These are phyloP conservation scores for Megacollybia marginata DNA, from an alignment of 768 basidiomycete species.

Conservation along the genomic window DNA sequence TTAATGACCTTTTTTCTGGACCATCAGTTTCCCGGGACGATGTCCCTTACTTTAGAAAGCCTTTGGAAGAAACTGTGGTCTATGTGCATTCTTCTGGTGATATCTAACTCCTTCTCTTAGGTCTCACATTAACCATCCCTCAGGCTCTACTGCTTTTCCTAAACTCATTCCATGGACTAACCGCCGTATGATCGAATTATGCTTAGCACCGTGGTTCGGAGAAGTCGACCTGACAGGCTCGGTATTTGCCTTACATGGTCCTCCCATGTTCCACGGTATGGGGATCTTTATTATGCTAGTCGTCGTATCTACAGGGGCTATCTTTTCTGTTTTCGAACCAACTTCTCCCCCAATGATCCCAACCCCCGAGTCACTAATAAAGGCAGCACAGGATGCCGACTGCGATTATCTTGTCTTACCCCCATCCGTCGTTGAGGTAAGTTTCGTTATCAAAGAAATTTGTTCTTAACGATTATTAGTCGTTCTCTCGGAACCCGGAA, in stretches of 20 bases:
- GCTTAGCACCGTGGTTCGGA: constrained; percentile 1
- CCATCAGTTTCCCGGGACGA: not conserved
- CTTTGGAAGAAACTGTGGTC: not conserved
- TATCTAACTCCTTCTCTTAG: not conserved
- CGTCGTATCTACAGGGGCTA: not conserved
- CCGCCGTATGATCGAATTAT: not conserved
- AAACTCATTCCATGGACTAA: not conserved
- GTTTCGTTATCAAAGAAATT: not conserved
- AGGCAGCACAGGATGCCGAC: constrained; percentile 9
- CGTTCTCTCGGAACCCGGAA: constrained; percentile 1
- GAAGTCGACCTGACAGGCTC: not conserved
- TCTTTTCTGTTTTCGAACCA: not conserved
- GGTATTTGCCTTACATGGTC: not conserved
- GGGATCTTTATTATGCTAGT: not conserved
- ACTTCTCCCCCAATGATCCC: constrained; percentile 13
- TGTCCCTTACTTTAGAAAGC: not conserved
- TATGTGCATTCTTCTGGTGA: not conserved
- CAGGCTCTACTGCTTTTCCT: not conserved
- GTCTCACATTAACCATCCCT: not conserved
- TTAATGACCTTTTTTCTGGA: constrained; percentile 3
- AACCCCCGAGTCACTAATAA: constrained; percentile 19
- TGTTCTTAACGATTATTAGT: not conserved
- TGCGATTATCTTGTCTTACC: constrained; percentile 13
- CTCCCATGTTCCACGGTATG: constrained; percentile 4
- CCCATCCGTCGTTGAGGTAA: constrained; percentile 22